These are phyloP conservation scores for Castanea crenata DNA, from an alignment of 306 rosid genomes.

Conservation along the genomic window DNA sequence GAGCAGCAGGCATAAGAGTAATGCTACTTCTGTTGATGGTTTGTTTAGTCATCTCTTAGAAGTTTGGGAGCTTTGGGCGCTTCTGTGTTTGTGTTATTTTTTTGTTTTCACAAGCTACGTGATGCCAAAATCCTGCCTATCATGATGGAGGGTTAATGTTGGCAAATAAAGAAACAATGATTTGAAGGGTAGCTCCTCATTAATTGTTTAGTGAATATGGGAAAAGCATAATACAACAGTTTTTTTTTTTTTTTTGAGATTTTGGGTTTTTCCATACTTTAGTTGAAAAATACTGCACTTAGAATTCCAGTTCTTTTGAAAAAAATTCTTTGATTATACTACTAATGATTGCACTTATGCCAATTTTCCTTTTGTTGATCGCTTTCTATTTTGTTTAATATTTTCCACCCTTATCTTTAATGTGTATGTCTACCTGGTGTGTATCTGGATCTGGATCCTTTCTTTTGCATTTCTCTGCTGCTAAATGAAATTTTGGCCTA, in stretches of 20 bases:
- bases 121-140: neutral
- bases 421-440: neutral
- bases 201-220: neutral
- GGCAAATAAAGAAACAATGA: neutral
- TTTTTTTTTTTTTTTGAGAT: neutral
- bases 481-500: no score
- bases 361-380: neutral
- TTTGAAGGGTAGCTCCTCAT: neutral
- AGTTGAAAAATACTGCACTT: neutral
- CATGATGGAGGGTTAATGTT: neutral
- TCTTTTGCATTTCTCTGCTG: no score
- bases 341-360: neutral
- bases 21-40: no score
- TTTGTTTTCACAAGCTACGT: no score
- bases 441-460: neutral
- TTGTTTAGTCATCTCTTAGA: no score
- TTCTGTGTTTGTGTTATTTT: no score
- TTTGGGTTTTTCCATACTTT: neutral
- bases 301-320: constrained; percentile 1
- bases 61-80: no score
- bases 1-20: no score
- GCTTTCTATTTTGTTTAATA: constrained; percentile 11
- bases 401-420: neutral
- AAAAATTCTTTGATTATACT: neutral
- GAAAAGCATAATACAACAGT: neutral